Evolutionary conservation across 805 yeast genomes (phyloP), one percentile per base, ranked within the genome.

Genomic region (Candida hispaniensis): DNA sequence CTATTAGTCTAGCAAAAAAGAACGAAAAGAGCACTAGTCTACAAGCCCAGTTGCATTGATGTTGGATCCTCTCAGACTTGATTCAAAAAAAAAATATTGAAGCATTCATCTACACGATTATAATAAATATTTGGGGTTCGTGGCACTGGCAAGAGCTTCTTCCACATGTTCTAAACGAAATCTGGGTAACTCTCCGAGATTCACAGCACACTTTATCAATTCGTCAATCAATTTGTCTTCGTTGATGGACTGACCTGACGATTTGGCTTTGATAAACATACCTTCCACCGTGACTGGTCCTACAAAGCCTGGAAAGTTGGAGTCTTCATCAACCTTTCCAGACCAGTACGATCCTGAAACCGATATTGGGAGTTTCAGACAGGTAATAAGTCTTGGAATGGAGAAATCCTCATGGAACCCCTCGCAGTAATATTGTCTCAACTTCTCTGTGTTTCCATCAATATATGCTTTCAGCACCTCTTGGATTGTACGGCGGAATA

Each of bases 271-370:
- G 39, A 27, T 21, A 17, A 15, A 30, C 39, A 21, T 22, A 18
- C 18, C 25, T 14, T 38, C 43, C 11, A 38, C 28, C 6, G 38
- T 33, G 13, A 38, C 39, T 8, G 38, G 28, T 4, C 42, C 39
- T 24, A 29, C 24, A 14, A 26, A 40, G 7, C 41, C 41, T 1
- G 43, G 43, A 26, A 39, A 40, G 21, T 38, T 23, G 3, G 39
- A 34, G 33, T 40, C 43, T 16, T 40, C 43, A 14, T 39, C 43
- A 8, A 40, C 36, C 28, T 38, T 40, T 9, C 43, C 43, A 2
- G 42, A 40, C 43, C 43, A 40, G 17, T 38, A 22, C 7, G 43
- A 30, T 4, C 41, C 41, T 8, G 43, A 33, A 10, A 40, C 36
- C 13, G 43, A 32, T 14, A 30, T 24, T 4, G 35, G 43, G 8